Base-by-base conservation (phyloP, 495 filamentous ascomycete species). In the Geoglossum glabrum region DNA sequence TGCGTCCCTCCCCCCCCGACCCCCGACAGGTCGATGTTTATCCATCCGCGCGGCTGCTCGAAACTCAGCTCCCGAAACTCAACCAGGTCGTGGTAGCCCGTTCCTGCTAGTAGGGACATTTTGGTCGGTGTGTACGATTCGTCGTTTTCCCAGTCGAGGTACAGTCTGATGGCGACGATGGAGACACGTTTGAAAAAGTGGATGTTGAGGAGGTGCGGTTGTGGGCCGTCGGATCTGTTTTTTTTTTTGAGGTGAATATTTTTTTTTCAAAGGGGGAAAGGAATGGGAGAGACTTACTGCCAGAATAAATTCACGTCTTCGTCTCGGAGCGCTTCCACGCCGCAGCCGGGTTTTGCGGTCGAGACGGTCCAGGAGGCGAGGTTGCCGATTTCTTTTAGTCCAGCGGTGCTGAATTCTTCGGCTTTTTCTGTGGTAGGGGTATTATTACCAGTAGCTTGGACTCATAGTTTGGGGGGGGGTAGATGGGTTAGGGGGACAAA, bases 51-150 rank as follows among this genome's bases (percentile, higher is more conserved):
- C 0, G 92, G 90, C 47, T 79, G 78, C 61, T 79, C 79, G n/a
- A 86, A 83, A 50, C 80, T 77, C 74, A 94, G 81, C 40, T 79
- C 82, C 10, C 79, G 81, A 63, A 93, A 95, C 59, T 86, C 82
- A 45, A 86, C 80, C 7, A 95, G 76, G 67, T 93, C 87, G 66
- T 96, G 87, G 52, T 82, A 80, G 23, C 87, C 83, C 61, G 86
- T 94, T 10, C 92, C 92, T 5, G 88, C 90, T 21, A 82, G 74
- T 62, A 96, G 86, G 10, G 80, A 73, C 63, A 98, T 90, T 62
- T 86, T 83, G 0, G 90, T 96, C 1, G 92, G 92, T n/a, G 92
- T 98, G 70, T 98, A 98, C 33, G 82, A 87, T 71, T 98, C 92
- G 70, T 98, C 92, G 19, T 83, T 74, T 54, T 84, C 81, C 66